Base-by-base conservation (phyloP, 495 filamentous ascomycete genomes). In the Hyaloscypha bicolor region DNA sequence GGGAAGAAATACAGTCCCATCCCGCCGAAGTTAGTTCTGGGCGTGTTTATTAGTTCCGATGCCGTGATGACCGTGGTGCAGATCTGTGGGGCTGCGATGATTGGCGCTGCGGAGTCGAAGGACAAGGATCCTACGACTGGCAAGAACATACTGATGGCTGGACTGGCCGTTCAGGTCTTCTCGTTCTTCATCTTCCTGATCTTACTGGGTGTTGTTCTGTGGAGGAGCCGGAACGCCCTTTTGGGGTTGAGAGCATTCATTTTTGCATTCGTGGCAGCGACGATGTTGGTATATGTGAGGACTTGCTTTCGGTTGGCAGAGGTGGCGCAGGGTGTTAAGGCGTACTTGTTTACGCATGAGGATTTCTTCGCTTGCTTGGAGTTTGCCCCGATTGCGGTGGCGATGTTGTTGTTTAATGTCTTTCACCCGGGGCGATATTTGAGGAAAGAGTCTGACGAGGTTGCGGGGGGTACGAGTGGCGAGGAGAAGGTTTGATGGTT, bases 291-390 rank as follows among this genome's bases (percentile, higher is more conserved):
- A 2, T 86, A 83, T 72, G 60, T 87, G 65, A 70, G 85, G 25
- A 86, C 82, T 3, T 74, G 74, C 32, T 87, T 87, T 64, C 76
- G 85, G 67, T 73, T 88, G 52, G 83, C 82, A 8, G 85, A 87
- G 75, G 86, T 83, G 2, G 78, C 81, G 0, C 71, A 86, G 71
- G 83, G 85, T 0, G 69, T 87, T 0, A 71, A 72, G 51, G 76
- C 79, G n/a, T 73, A 77, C 33, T 68, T 73, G 9, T 39, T 59
- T 45, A 57, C 33, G 6, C 65, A 70, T 64, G 72, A 74, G 70
- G 53, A 14, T 6, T 72, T 59, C 35, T 67, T 68, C 37, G 55
- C 29, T 30, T 51, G 16, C 16, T 62, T 74, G 45, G 86, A 87
- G 56, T 81, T 86, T 11, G 63, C 78, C 5, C 85, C 85, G 0